Base-by-base conservation (phyloP, 768 basidiomycete genomes). In the Pulveroboletus ravenelii region DNA sequence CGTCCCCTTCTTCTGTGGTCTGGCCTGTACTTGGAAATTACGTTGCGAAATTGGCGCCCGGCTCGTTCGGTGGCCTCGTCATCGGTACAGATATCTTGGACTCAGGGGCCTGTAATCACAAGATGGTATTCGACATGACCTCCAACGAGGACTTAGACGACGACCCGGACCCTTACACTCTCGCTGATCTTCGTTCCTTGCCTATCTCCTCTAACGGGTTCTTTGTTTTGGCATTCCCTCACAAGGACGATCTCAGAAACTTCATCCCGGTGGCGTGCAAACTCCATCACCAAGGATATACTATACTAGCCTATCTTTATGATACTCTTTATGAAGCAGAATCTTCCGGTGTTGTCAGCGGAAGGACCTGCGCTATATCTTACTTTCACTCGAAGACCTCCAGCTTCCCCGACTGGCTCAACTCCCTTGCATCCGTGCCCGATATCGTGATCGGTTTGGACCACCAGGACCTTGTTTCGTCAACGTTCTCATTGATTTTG, bases 51-150 rank as follows among this genome's bases (percentile, higher is more conserved):
- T 64, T 59, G 29, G 62, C 61, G 3, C 60, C 61, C 12, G 65
- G 69, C 27, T 53, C 51, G 29, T 60, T 70, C 9, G 75, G 74
- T 15, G 79, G 76, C 3, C 60, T 76, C 20, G 65, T 77, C 30
- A 53, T 68, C 29, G 58, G 54, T 1, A 27, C 61, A 3, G 54
- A 49, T 18, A 45, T 52, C 37, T 31, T 41, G 44, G 45, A 48
- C 18, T 20, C 7, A 12, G 10, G 6, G 7, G 47, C 53, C 12
- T 54, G 52, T 35, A 31, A 41, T 18, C 1, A 41, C 7, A 30
- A 6, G 27, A 42, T 38, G 6, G n/a, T 6, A 36, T 18, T 20
- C 14, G 32, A 41, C 9, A 15, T 18, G 10, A 12, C 36, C 47
- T n/a, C 38, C 38, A 10, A 29, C 9, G 30, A 53, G 36, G 20